Base-by-base conservation (phyloP, 108 stramenopile species). In the Nannochloropsis granulata region DNA sequence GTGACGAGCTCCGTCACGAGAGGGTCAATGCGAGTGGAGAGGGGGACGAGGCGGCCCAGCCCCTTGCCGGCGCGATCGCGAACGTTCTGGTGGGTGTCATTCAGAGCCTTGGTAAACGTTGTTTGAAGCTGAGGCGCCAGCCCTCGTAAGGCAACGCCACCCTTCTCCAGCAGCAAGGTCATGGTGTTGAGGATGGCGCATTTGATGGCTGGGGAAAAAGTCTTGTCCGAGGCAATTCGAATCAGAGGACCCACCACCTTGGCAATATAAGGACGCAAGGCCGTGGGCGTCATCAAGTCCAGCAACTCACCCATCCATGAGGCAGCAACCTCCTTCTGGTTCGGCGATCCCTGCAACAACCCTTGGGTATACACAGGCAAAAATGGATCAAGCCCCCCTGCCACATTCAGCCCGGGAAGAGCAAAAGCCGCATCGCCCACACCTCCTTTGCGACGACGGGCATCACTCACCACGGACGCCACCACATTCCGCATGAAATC, bases 111-210 rank as follows among this genome's bases (percentile, higher is more conserved):
- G 24, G 97, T 94, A 85, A 99, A 98, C 12, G 98, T 99, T 16
- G 98, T 98, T 84, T 99, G 98, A 78, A 99, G 97, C 87, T 99
- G 98, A 14, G 98, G 98, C 24, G 97, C 96, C 82, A 99, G 98
- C 12, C 97, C 96, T 86, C 96, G 93, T 24, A 99, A 90, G 25
- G 94, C 93, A 12, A 93, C 91, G 45, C 97, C 97, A 43, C 96
- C 98, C 84, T 96, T 96, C 45, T 91, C 91, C 44, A 98, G 89
- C 56, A 98, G 94, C 24, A 96, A 90, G 14, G 94, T 84, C 19
- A 88, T 85, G 7, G 89, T 89, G 44, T 89, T 84, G 19, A 98
- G 85, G 44, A 98, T 97, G 0, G 97, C 95, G 80, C 94, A 91
- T 90, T 98, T 97, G 43, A 98, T 97, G 42, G 91, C 93, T 24